These are phyloP conservation scores for Euphorbia pulcherrima DNA, from an alignment of 345 rosid genomes.

Conservation along the genomic window DNA sequence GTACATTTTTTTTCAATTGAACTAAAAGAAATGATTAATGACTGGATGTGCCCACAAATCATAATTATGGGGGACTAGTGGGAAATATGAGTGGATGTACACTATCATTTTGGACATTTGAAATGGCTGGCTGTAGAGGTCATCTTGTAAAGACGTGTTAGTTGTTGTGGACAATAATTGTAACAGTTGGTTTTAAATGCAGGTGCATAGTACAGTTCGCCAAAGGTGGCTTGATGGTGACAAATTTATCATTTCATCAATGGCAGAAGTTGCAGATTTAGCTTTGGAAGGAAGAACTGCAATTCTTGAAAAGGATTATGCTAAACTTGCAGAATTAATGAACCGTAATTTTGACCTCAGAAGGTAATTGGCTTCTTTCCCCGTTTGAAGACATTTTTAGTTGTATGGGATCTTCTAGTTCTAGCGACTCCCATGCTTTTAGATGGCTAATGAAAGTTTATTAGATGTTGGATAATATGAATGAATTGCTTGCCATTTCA, in stretches of 20 bases:
- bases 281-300: constrained; percentile 63
- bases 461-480: neutral
- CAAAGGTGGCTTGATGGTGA: constrained; percentile 93
- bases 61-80: neutral
- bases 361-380: constrained; percentile 45
- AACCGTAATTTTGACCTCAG: constrained; percentile 77
- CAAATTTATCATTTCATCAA: constrained; percentile 57
- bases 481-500: neutral
- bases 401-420: neutral
- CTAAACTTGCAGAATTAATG: constrained; percentile 68
- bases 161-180: neutral
- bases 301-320: constrained; percentile 56
- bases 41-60: neutral
- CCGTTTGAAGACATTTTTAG: neutral
- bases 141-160: neutral
- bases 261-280: constrained; percentile 63
- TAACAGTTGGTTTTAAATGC: constrained; percentile 20
- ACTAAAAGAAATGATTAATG: neutral
- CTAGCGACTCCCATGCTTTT: neutral
- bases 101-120: neutral
- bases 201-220: constrained; percentile 83
- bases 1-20: neutral
- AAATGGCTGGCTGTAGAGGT: neutral
- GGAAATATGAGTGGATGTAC: neutral
- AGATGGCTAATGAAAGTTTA: neutral